phyloP scores from a whole-genome alignment of 2,329 filamentous ascomycete species.

The Calonectria naviculata region DNA sequence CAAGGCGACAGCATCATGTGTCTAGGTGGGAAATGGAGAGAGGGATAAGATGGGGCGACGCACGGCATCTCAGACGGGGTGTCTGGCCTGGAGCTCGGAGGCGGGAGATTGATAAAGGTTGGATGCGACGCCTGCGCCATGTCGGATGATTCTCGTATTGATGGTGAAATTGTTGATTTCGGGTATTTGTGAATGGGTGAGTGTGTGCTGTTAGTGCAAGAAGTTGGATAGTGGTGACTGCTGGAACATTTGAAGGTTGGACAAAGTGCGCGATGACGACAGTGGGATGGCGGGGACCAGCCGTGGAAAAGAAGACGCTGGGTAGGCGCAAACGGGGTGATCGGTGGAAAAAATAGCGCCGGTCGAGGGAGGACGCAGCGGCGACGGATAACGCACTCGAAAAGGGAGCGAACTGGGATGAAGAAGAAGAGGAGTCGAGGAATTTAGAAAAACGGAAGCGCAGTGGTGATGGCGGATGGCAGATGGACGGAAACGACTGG shows the following conservation, averaged over 20 bases:
- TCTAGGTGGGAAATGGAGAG: not conserved
- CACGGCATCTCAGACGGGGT: constrained; percentile 93
- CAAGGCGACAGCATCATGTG: constrained; percentile 5
- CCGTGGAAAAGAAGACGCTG: not conserved
- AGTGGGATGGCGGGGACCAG: constrained; percentile 1
- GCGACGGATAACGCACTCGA: not conserved
- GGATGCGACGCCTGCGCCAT: constrained; percentile 61
- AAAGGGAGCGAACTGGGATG: not conserved
- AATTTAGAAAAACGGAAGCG: not conserved
- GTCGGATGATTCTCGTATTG: constrained; percentile 16
- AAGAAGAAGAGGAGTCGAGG: not conserved
- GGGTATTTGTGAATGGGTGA: not conserved
- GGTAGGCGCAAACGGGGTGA: not conserved
- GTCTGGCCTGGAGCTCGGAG: constrained; percentile 82
- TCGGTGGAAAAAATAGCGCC: not conserved
- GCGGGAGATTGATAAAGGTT: constrained; percentile 86
- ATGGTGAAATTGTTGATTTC: constrained; percentile 4
- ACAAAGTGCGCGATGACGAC: constrained; percentile 15
- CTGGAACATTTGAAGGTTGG: not conserved
- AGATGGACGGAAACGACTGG: not conserved
- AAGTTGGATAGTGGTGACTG: not conserved
- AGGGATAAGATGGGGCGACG: constrained; percentile 49
- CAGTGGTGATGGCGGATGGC: constrained; percentile 7
- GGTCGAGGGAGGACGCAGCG: not conserved
- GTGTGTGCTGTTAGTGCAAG: not conserved